Base-by-base conservation (phyloP, 106 monocot species). In the Triglochin maritima region DNA sequence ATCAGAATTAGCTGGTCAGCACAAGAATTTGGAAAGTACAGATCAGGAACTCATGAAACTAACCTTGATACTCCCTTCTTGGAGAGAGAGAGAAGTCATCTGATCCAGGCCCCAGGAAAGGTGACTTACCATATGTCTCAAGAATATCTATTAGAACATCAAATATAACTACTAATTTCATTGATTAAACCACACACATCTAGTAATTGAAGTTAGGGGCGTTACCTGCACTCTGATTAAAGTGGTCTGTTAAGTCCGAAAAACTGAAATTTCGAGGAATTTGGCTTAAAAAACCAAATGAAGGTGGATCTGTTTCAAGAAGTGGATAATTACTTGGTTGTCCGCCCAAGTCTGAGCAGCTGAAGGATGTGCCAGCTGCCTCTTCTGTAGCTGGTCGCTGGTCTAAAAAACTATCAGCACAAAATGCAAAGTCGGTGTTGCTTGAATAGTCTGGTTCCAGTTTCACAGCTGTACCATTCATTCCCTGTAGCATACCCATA, bases 241-340 rank as follows among this genome's bases (percentile, higher is more conserved):
- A 80, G 17, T 87, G 85, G 71, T 81, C 87, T 29, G 95, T 77
- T 68, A 95, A 87, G 83, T 95, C 85, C 44, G 95, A 90, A 71
- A 95, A 90, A 49, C 90, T 90, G 72, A 90, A 90, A 81, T 80
- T 90, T 58, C 87, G 76, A 66, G 95, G 95, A 66, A 95, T 85
- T 59, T 95, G 95, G 67, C 81, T 85, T 58, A 95, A 74, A 76
- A 84, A 87, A 45, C 87, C 90, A 80, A 81, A 84, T 15, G 82
- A 72, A 50, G 82, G 56, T 46, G 86, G 49, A 81, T 94, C 94
- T 44, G 83, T 77, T 57, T 87, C 29, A 29, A 29, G 66, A 17
- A 90, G 78, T 11, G 79, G 69, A 9, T 85, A 85, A 64, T 74
- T 81, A 47, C 85, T 57, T 44, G 82, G 71, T 65, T 79, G 82